A percentile compares a stretch with the other conserved stretches of the same genome.
Evolutionary conservation across 331 rosid genomes (phyloP).

Genomic region (Rhamnella rubrinervis): DNA sequence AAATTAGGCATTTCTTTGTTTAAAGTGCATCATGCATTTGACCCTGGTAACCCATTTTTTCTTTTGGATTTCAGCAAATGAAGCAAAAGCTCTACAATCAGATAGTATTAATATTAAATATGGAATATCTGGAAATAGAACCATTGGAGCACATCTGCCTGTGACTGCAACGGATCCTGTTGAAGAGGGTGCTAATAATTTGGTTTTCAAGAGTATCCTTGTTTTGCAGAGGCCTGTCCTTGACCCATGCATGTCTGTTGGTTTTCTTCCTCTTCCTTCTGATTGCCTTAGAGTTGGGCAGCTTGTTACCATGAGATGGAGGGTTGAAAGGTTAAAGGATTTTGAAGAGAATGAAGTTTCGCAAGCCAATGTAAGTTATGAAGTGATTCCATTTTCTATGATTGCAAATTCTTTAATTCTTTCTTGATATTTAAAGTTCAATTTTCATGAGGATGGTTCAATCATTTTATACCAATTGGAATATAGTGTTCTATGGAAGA

Average conservation of each 20-base stretch:
- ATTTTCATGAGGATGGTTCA: neutral
- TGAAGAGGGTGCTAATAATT: constrained; percentile 48
- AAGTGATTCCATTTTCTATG: neutral
- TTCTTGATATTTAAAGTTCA: neutral
- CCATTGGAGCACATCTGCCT: constrained; percentile 88
- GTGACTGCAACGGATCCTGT: constrained; percentile 41
- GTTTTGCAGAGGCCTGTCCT: constrained; percentile 93
- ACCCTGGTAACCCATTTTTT: neutral
- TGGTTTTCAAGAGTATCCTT: constrained; percentile 78
- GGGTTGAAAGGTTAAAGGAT: constrained; percentile 84
- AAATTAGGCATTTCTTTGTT: neutral
- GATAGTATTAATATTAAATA: constrained; percentile 83
- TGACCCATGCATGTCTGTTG: constrained; percentile 90
- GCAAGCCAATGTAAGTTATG: constrained; percentile 54
- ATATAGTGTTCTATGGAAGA: neutral
- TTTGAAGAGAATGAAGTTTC: constrained; percentile 51
- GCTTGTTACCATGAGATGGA: constrained; percentile 89
- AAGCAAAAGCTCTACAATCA: constrained; percentile 33
- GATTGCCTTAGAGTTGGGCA: constrained; percentile 86
- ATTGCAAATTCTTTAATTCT: neutral
- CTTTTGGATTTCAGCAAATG: constrained; percentile 39
- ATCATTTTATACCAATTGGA: neutral
- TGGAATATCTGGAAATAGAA: constrained; percentile 80
- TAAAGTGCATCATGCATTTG: neutral
- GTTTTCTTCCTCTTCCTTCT: constrained; percentile 97